phyloP scores from a whole-genome alignment of 306 rosid genomes.

The Quillaja saponaria region DNA sequence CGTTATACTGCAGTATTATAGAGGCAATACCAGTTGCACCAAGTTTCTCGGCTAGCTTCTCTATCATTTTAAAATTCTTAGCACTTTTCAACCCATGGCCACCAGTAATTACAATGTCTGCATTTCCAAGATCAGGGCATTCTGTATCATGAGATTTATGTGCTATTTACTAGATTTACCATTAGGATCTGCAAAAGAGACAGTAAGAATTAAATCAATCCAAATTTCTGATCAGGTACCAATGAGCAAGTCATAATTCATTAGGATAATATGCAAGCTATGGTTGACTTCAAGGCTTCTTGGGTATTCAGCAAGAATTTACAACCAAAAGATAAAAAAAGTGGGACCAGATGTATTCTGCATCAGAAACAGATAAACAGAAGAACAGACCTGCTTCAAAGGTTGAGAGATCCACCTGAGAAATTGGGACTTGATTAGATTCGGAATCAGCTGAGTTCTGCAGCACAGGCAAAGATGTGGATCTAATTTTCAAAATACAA shows the following conservation, averaged over 20 bases:
- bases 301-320: constrained; percentile 22
- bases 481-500: constrained; percentile 78
- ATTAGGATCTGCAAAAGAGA: constrained; percentile 50
- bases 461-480: constrained; percentile 74
- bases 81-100: constrained; percentile 90
- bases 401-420: constrained; percentile 93
- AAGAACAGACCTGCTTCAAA: constrained; percentile 70
- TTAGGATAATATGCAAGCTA: constrained; percentile 19
- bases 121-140: constrained; percentile 91
- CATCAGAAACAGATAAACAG: constrained; percentile 35
- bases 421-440: constrained; percentile 61
- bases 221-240: constrained; percentile 24
- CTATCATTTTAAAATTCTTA: constrained; percentile 92
- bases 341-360: constrained; percentile 9
- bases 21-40: constrained; percentile 78
- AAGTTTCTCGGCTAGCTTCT: constrained; percentile 78
- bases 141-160: constrained; percentile 71
- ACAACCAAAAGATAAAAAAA: neutral
- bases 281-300: constrained; percentile 25
- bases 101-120: constrained; percentile 75
- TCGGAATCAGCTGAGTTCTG: constrained; percentile 46
- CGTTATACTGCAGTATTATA: constrained; percentile 8
- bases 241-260: constrained; percentile 2
- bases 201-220: constrained; percentile 1
- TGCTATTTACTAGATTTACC: constrained; percentile 68